Percentiles rank a stretch among this genome's conserved stretches.
Conservation (phyloP, 345 rosid species). For the Hibiscus tridactylites region DNA sequence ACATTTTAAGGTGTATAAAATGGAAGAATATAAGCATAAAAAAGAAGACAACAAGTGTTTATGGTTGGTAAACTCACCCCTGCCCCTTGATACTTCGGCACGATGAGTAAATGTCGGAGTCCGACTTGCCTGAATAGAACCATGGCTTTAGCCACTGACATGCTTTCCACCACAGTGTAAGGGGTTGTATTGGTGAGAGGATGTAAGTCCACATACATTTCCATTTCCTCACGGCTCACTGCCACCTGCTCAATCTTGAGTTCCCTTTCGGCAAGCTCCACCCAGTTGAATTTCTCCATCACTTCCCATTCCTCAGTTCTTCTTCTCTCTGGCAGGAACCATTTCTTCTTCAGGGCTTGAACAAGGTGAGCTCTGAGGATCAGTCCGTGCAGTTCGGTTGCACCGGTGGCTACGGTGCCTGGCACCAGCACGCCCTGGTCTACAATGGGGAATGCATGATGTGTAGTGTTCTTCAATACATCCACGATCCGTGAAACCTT, state of each 20-base stretch:
- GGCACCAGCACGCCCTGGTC: conserved; percentile 42
- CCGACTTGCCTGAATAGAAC: conserved; percentile 79
- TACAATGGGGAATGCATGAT: conserved; percentile 65
- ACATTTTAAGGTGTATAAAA: not conserved
- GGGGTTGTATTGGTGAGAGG: conserved; percentile 87
- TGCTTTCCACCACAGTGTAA: conserved; percentile 73
- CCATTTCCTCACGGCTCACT: conserved; percentile 68
- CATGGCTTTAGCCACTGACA: conserved; percentile 88
- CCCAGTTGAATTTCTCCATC: conserved; percentile 63
- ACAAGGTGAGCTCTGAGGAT: conserved; percentile 78
- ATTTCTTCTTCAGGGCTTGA: conserved; percentile 63
- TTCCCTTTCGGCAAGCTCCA: conserved; percentile 72
- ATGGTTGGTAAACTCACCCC: conserved; percentile 43
- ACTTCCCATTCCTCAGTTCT: conserved; percentile 86
- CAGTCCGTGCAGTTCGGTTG: conserved; percentile 57
- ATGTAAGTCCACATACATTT: conserved; percentile 80
- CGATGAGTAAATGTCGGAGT: conserved; percentile 66
- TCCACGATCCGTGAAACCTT: conserved; percentile 73
- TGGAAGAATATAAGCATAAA: not conserved
- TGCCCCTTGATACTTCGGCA: conserved; percentile 62
- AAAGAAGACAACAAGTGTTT: not conserved
- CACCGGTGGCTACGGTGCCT: conserved; percentile 26
- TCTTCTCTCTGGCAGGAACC: conserved; percentile 70
- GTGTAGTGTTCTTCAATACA: conserved; percentile 63
- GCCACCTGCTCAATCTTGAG: conserved; percentile 56